These are phyloP conservation scores for Cladophialophora psammophila DNA, from an alignment of 2,329 filamentous ascomycete genomes.

Conservation along the genomic window DNA sequence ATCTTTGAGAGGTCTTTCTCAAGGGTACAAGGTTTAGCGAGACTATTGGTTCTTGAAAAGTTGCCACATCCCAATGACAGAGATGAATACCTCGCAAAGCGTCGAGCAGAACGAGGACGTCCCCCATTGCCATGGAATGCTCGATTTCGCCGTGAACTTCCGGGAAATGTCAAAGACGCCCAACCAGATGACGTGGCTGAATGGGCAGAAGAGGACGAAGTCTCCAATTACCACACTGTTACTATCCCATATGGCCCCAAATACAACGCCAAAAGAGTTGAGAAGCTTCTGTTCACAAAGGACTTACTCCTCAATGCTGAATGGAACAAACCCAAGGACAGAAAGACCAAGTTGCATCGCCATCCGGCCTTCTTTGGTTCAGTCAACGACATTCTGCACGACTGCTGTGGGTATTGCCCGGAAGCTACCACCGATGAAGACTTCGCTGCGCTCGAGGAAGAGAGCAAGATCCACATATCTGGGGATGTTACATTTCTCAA, in stretches of 20 bases:
- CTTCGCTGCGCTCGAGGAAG: conserved; percentile 72
- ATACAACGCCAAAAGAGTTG: conserved; percentile 65
- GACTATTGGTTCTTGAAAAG: conserved; percentile 79
- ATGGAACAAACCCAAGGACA: conserved; percentile 80
- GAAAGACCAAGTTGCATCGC: conserved; percentile 79
- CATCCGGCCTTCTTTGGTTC: conserved; percentile 86
- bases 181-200: conserved; percentile 84
- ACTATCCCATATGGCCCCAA: conserved; percentile 49
- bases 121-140: conserved; percentile 58
- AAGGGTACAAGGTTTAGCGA: conserved; percentile 76
- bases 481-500: conserved; percentile 76
- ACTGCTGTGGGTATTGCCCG: conserved; percentile 84
- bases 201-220: conserved; percentile 78
- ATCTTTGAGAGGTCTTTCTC: conserved; percentile 84
- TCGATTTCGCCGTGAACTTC: conserved; percentile 53
- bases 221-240: conserved; percentile 81
- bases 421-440: conserved; percentile 73
- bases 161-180: conserved; percentile 77
- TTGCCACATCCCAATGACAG: conserved; percentile 73
- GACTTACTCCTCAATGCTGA: conserved; percentile 78
- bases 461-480: conserved; percentile 77
- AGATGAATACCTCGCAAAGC: conserved; percentile 73
- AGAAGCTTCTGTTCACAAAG: conserved; percentile 81
- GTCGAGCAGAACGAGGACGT: conserved; percentile 74
- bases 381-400: conserved; percentile 74